Conservation (phyloP, 768 basidiomycete genomes). For the Lactifluus hygrophoroides region DNA sequence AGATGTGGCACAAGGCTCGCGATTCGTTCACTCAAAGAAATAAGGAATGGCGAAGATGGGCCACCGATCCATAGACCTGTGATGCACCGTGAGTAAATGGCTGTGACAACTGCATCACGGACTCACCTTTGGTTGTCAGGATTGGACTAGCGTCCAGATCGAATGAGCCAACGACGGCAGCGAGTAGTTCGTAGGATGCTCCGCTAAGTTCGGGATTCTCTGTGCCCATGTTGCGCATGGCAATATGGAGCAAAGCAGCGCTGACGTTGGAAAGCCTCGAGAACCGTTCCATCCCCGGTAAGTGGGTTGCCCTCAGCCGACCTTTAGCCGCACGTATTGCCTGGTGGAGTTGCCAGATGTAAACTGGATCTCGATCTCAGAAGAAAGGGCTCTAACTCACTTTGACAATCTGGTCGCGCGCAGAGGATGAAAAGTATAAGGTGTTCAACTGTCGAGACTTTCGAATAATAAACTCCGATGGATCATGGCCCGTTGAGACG, state of each 20-base stretch:
- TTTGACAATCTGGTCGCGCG: conserved; percentile 68
- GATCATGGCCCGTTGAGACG: conserved; percentile 66
- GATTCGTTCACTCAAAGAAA: conserved; percentile 60
- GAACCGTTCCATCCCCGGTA: conserved; percentile 51
- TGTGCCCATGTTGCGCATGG: conserved; percentile 67
- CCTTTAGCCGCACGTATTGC: conserved; percentile 70
- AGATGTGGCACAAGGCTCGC: conserved; percentile 70
- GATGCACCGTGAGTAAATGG: background rate
- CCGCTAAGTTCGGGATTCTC: conserved; percentile 69
- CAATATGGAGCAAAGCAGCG: conserved; percentile 79
- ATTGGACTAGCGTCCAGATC: conserved; percentile 67
- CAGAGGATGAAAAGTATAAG: conserved; percentile 64
- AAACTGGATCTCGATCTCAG: background rate
- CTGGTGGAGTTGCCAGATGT: conserved; percentile 30
- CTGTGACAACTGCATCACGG: background rate
- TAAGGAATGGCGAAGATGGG: conserved; percentile 41
- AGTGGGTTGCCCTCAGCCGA: conserved; percentile 48
- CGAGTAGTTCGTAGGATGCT: conserved; percentile 73
- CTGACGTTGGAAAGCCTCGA: conserved; percentile 78
- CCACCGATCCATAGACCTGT: conserved; percentile 46
- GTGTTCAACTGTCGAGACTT: conserved; percentile 62
- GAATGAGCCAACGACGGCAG: conserved; percentile 68
- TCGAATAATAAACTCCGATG: conserved; percentile 75
- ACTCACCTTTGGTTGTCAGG: conserved; percentile 58
- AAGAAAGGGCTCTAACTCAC: conserved; percentile 29